These are phyloP conservation scores for Silene noctiflora DNA, from an alignment of 179 eudicot species.

Conservation along the genomic window DNA sequence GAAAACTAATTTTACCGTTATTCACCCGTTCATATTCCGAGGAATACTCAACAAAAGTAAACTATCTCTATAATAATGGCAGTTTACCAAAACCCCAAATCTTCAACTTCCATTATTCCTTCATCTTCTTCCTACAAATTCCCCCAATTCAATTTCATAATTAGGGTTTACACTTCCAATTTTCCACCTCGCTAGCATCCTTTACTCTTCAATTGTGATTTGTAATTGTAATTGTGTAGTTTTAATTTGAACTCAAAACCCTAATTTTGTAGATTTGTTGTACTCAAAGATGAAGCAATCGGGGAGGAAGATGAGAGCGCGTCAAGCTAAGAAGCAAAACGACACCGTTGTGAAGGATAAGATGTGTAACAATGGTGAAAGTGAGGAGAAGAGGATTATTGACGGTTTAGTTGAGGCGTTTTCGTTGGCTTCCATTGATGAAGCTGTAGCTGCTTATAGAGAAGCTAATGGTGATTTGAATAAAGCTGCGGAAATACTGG, in stretches of 20 bases:
- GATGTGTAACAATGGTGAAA: not conserved
- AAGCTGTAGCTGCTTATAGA: slow-evolving; percentile 47
- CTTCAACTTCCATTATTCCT: not conserved
- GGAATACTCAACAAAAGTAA: no score
- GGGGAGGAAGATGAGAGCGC: slow-evolving; percentile 46
- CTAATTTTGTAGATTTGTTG: not conserved
- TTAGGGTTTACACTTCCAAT: slow-evolving; percentile 21
- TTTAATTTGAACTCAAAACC: slow-evolving; percentile 1
- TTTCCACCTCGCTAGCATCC: slow-evolving; percentile 18
- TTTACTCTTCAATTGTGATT: not conserved
- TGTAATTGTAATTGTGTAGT: no score
- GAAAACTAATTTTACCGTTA: no score
- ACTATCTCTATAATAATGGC: no score
- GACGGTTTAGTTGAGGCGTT: slow-evolving; percentile 54
- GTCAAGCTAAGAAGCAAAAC: slow-evolving; percentile 22
- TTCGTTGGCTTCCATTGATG: slow-evolving; percentile 52
- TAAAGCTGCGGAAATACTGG: slow-evolving; percentile 52
- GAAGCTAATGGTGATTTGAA: slow-evolving; percentile 50
- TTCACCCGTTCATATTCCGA: no score
- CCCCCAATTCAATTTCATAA: slow-evolving; percentile 2
- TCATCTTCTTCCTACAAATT: not conserved
- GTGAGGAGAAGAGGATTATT: slow-evolving; percentile 35
- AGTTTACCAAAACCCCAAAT: slow-evolving; percentile 2
- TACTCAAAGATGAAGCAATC: slow-evolving; percentile 45
- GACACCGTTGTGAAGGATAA: slow-evolving; percentile 4